Percentiles rank a stretch among this genome's conserved stretches.
phyloP scores from a whole-genome alignment of 2,329 filamentous ascomycete species.

The Ophiostoma quercus region DNA sequence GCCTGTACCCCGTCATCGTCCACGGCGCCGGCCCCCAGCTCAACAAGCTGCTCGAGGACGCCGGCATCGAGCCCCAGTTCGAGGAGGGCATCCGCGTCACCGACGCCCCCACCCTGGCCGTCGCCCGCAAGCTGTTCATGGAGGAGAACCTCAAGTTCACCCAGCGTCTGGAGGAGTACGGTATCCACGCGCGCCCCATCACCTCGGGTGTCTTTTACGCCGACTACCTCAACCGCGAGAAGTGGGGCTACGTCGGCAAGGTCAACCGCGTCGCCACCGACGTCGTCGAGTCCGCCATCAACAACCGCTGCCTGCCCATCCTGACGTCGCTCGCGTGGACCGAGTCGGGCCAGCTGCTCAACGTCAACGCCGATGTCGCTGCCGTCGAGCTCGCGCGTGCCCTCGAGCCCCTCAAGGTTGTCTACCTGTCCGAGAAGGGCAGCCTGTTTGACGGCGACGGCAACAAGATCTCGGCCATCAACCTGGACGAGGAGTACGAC shows the following conservation, averaged over 20 bases:
- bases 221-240: constrained; percentile 92
- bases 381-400: constrained; percentile 86
- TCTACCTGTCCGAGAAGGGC: constrained; percentile 97
- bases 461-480: constrained; percentile 94
- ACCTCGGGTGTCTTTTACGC: constrained; percentile 86
- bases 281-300: constrained; percentile 85
- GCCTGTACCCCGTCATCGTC: constrained; percentile 89
- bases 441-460: constrained; percentile 89
- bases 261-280: constrained; percentile 87
- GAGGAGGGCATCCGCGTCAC: constrained; percentile 95
- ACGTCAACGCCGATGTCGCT: constrained; percentile 96
- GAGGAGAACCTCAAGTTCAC: constrained; percentile 93
- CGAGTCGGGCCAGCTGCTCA: constrained; percentile 82
- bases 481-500: constrained; percentile 93
- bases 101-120: constrained; percentile 85
- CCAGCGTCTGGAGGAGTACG: constrained; percentile 81
- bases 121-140: constrained; percentile 88
- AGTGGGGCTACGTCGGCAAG: constrained; percentile 93
- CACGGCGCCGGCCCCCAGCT: constrained; percentile 90
- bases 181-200: constrained; percentile 82
- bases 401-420: constrained; percentile 90
- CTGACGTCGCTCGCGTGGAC: constrained; percentile 96
- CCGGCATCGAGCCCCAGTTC: constrained; percentile 90
- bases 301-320: constrained; percentile 85
- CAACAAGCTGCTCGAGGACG: constrained; percentile 82